A percentile compares a stretch with the other conserved stretches of the same genome.
Evolutionary conservation across 495 filamentous ascomycete genomes (phyloP).

Genomic region (Aspergillus kassunensis): DNA sequence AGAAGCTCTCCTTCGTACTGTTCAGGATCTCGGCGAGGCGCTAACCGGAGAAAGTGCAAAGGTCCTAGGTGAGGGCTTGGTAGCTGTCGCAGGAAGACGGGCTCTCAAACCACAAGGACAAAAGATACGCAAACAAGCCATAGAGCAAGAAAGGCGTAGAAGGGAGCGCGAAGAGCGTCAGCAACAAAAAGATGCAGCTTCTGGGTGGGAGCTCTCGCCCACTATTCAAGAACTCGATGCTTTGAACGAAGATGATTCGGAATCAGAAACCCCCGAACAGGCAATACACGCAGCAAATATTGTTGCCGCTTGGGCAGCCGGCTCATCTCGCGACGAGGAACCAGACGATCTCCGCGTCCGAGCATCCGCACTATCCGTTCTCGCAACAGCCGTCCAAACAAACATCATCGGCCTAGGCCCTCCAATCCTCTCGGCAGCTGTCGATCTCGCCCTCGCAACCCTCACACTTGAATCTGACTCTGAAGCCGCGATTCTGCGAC

Average conservation of each 20-base stretch:
- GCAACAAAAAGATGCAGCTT: slow-evolving; percentile 22
- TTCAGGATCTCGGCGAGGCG: slow-evolving; percentile 61
- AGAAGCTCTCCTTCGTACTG: slow-evolving; percentile 65
- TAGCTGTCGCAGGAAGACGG: slow-evolving; percentile 64
- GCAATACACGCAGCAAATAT: slow-evolving; percentile 58
- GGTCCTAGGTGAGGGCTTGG: slow-evolving; percentile 55
- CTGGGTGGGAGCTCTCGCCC: slow-evolving; percentile 34
- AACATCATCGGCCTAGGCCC: slow-evolving; percentile 60
- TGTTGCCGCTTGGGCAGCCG: slow-evolving; percentile 69
- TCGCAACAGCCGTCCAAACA: slow-evolving; percentile 62
- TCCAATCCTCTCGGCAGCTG: slow-evolving; percentile 47
- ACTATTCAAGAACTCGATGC: slow-evolving; percentile 26
- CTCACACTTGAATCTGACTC: slow-evolving; percentile 59
- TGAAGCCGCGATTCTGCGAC: slow-evolving; percentile 68
- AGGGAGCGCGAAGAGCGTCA: slow-evolving; percentile 42
- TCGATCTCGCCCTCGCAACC: slow-evolving; percentile 65
- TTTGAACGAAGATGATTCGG: slow-evolving; percentile 38
- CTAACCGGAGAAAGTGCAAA: slow-evolving; percentile 55
- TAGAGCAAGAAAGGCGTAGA: slow-evolving; percentile 41
- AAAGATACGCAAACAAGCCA: slow-evolving; percentile 46
- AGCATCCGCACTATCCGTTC: slow-evolving; percentile 71
- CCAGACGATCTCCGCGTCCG: slow-evolving; percentile 75
- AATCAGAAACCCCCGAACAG: slow-evolving; percentile 44
- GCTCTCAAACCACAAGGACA: slow-evolving; percentile 52
- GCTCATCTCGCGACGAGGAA: slow-evolving; percentile 44